Conservation (phyloP, 768 basidiomycete species). For the Rhizopogon vinicolor region DNA sequence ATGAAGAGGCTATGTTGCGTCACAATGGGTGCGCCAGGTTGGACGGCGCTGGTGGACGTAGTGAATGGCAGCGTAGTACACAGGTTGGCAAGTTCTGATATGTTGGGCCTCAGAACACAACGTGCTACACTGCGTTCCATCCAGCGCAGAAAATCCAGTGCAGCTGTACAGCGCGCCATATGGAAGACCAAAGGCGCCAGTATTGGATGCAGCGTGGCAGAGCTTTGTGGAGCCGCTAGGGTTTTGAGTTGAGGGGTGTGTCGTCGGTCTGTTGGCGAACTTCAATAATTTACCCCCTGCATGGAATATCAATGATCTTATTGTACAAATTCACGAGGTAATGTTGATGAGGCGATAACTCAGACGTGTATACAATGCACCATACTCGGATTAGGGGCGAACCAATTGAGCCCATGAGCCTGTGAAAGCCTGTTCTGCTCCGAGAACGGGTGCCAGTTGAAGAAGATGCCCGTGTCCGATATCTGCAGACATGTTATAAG, state of each 20-base stretch:
- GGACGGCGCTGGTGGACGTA: too few species aligned
- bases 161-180: constrained; percentile 5
- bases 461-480: constrained; percentile 46
- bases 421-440: not conserved
- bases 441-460: constrained; percentile 38
- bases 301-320: too few species aligned
- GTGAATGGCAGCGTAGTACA: too few species aligned
- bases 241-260: constrained; percentile 22
- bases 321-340: not conserved
- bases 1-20: too few species aligned
- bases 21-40: too few species aligned
- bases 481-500: constrained; percentile 50
- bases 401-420: constrained; percentile 7
- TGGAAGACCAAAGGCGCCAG: constrained; percentile 22
- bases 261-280: not conserved
- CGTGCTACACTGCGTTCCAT: too few species aligned
- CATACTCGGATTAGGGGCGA: constrained; percentile 16
- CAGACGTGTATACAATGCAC: constrained; percentile 23
- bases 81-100: too few species aligned
- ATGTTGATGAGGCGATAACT: not conserved
- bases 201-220: constrained; percentile 61
- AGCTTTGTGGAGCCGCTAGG: constrained; percentile 68
- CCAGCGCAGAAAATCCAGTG: constrained; percentile 1
- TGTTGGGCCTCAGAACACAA: too few species aligned
- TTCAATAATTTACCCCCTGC: not conserved